These are phyloP conservation scores for Fermentozyma sake DNA, from an alignment of 1,139 yeast genomes.

Conservation along the genomic window DNA sequence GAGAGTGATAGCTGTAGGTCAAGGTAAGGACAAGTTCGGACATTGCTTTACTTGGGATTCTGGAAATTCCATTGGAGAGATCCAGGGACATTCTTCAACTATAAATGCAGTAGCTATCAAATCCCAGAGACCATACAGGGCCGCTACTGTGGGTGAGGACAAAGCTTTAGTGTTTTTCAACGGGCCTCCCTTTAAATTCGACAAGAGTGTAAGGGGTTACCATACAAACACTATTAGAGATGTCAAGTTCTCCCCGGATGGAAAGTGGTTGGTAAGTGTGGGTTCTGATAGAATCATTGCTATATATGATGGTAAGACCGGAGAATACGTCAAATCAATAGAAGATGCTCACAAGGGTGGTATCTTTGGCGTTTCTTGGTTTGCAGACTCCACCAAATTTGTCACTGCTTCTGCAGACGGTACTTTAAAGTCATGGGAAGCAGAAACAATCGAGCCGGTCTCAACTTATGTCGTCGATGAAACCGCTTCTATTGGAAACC, in stretches of 20 bases:
- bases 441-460: slow-evolving; percentile 17
- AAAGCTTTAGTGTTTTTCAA: slow-evolving; percentile 76
- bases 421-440: slow-evolving; percentile 62
- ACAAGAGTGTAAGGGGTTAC: slow-evolving; percentile 63
- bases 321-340: slow-evolving; percentile 59
- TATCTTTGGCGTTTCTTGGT: slow-evolving; percentile 74
- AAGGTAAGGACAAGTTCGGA: slow-evolving; percentile 88
- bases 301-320: slow-evolving; percentile 83
- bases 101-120: slow-evolving; percentile 82
- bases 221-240: slow-evolving; percentile 79
- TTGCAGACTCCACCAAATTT: slow-evolving; percentile 46
- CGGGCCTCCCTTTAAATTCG: slow-evolving; percentile 93
- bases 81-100: slow-evolving; percentile 86
- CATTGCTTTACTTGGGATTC: slow-evolving; percentile 92
- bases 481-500: slow-evolving; percentile 35
- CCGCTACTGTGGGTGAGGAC: slow-evolving; percentile 91
- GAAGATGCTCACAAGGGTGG: slow-evolving; percentile 72
- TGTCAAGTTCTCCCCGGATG: slow-evolving; percentile 79
- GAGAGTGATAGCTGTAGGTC: slow-evolving; percentile 90
- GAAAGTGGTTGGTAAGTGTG: slow-evolving; percentile 67
- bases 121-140: slow-evolving; percentile 88
- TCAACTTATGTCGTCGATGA: slow-evolving; percentile 42
- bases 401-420: slow-evolving; percentile 86
- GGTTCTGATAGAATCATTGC: slow-evolving; percentile 81
- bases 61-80: slow-evolving; percentile 93